Evolutionary conservation across 768 basidiomycete genomes (phyloP), one percentile per base, ranked within the genome.

Genomic region (Cystobasidium onofrii): DNA sequence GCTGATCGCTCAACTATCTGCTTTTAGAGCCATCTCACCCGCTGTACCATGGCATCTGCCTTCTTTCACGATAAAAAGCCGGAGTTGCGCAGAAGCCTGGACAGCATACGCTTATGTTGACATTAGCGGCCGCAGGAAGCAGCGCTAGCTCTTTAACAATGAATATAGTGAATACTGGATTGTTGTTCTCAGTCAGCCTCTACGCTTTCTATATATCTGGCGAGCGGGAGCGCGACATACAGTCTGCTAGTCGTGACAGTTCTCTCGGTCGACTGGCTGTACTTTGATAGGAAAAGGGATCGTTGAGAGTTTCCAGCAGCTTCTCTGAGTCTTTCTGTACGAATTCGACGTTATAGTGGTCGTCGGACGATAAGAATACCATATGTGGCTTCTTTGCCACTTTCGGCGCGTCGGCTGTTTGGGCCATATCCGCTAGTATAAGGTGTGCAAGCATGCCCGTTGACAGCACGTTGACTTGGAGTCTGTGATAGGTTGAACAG

Each of bases 401-500:
- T 41, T 64, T 25, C 9, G 63, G 63, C 63, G 9, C 36, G 39
- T 64, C 43, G 3, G 63, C 63, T 39, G 63, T 64, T 10, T 46
- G 36, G 12, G 36, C 63, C 36, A 64, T 39, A 15, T 41, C 63
- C 20, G 13, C 36, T 15, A 64, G 63, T 2, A 46, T 27, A 4
- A 39, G 33, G 36, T 41, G 63, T 4, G 63, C 63, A 3, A 64
- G 39, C 34, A 64, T 39, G 43, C 63, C 63, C 34, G 63, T 64
- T 15, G 63, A 39, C 10, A 64, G 34, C 25, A 64, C 63, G 27
- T 64, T 64, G 63, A 64, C 25, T 46, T 64, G 63, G 34, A 64
- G n/a, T 12, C 63, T 64, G 63, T 9, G 4, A 27, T n/a, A n/a
- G n/a, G n/a, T n/a, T n/a, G n/a, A n/a, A n/a, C n/a, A n/a, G n/a